These are phyloP conservation scores for Alectoria sarmentosa DNA, from an alignment of 495 filamentous ascomycete species.

Conservation along the genomic window DNA sequence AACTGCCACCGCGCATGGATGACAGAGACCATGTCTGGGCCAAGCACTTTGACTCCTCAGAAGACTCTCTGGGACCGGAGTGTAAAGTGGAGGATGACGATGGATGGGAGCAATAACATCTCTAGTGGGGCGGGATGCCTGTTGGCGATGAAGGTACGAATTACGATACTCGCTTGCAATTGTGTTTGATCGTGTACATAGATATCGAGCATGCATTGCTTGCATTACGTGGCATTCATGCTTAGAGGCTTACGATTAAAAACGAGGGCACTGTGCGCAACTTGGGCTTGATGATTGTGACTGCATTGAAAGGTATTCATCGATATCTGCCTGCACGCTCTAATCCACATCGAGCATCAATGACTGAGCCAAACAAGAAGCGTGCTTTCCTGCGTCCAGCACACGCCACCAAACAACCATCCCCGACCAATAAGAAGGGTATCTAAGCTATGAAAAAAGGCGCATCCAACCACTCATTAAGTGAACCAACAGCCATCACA, in stretches of 20 bases:
- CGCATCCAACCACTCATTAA: background rate
- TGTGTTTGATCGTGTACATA: conserved; percentile 5
- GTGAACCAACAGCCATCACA: background rate
- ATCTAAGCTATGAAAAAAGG: conserved; percentile 7
- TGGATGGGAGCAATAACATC: conserved; percentile 19
- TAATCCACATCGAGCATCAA: too few relatives aligned
- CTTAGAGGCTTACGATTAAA: background rate
- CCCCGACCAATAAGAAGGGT: conserved; percentile 7
- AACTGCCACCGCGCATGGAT: conserved; percentile 17
- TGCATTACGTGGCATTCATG: background rate
- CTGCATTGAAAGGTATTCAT: background rate
- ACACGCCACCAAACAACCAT: background rate
- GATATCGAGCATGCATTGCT: background rate
- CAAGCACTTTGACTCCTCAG: conserved; percentile 12
- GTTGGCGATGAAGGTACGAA: background rate
- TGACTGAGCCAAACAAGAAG: too few relatives aligned
- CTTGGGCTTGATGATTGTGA: background rate
- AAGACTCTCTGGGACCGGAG: conserved; percentile 19
- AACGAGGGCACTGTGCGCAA: background rate
- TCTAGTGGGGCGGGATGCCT: background rate
- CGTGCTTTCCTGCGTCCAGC: background rate
- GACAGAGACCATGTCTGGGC: conserved; percentile 22
- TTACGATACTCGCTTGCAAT: conserved; percentile 7
- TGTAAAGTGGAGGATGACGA: conserved; percentile 15
- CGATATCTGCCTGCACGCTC: background rate